phyloP scores from a whole-genome alignment of 768 basidiomycete species.

The Termitomyces eurrhizus region DNA sequence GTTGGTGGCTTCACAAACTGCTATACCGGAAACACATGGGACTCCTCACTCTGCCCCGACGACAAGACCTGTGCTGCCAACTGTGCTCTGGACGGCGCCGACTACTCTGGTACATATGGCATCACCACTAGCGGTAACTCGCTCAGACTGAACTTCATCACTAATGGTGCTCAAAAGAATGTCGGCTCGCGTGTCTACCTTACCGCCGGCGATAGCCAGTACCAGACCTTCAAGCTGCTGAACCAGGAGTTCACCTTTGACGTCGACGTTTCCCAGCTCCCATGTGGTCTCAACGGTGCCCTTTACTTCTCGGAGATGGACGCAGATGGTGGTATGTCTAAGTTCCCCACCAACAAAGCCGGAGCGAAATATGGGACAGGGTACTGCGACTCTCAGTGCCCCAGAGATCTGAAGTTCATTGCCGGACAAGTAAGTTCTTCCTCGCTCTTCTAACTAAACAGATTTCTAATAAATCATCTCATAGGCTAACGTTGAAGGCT shows the following conservation, averaged over 20 bases:
- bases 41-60: constrained; percentile 47
- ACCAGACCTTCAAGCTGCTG: constrained; percentile 23
- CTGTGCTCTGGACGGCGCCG: constrained; percentile 34
- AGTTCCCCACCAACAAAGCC: constrained; percentile 51
- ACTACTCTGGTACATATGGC: constrained; percentile 48
- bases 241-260: constrained; percentile 7
- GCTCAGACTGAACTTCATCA: constrained; percentile 47
- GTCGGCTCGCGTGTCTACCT: constrained; percentile 47
- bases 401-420: constrained; percentile 59
- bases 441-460: background rate
- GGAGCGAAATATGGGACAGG: constrained; percentile 56
- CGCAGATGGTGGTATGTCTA: constrained; percentile 47
- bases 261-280: constrained; percentile 48
- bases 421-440: constrained; percentile 41
- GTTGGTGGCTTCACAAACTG: constrained; percentile 36
- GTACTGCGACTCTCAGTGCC: constrained; percentile 65
- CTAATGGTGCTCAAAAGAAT: constrained; percentile 31
- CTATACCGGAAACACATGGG: constrained; percentile 56
- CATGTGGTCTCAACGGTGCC: constrained; percentile 51
- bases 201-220: constrained; percentile 39
- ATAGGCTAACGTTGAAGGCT: background rate
- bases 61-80: constrained; percentile 31
- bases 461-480: background rate
- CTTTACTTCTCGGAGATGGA: constrained; percentile 42
- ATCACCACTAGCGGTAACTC: constrained; percentile 45